These are phyloP conservation scores for Globisporangium nodosum DNA, from an alignment of 352 stramenopile species.

Conservation along the genomic window DNA sequence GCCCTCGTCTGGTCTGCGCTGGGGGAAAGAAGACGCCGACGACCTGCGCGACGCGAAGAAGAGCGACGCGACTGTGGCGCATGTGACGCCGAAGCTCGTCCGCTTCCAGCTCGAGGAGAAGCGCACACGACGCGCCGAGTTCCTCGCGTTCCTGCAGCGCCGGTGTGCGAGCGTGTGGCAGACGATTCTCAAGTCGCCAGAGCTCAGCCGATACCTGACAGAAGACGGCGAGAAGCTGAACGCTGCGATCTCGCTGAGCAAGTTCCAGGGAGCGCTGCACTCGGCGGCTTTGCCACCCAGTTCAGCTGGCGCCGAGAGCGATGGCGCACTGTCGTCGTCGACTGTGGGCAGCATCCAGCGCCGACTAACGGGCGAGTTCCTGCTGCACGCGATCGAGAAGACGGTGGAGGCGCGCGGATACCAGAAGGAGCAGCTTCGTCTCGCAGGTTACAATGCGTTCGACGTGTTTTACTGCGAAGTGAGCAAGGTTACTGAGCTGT, in stretches of 20 bases:
- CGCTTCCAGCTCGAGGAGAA: slow-evolving; percentile 85
- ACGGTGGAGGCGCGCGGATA: slow-evolving; percentile 72
- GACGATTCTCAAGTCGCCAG: slow-evolving; percentile 42
- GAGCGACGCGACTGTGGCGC: slow-evolving; percentile 10
- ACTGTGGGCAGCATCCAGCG: slow-evolving; percentile 20
- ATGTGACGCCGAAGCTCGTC: slow-evolving; percentile 77
- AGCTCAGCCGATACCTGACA: slow-evolving; percentile 44
- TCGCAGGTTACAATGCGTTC: slow-evolving; percentile 82
- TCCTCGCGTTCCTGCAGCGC: slow-evolving; percentile 61
- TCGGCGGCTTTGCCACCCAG: not conserved
- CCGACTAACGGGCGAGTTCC: slow-evolving; percentile 45
- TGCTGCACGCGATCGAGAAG: slow-evolving; percentile 71
- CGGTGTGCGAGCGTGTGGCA: slow-evolving; percentile 58
- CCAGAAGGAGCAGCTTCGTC: slow-evolving; percentile 66
- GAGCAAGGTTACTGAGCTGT: slow-evolving; percentile 71
- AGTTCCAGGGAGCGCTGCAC: slow-evolving; percentile 66
- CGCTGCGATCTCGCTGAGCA: slow-evolving; percentile 66
- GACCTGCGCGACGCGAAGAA: slow-evolving; percentile 10
- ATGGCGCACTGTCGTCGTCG: not conserved
- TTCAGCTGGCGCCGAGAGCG: not conserved
- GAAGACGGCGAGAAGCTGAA: slow-evolving; percentile 78
- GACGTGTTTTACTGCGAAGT: slow-evolving; percentile 88
- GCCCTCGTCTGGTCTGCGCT: slow-evolving; percentile 74
- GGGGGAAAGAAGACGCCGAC: slow-evolving; percentile 38
- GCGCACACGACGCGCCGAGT: slow-evolving; percentile 41